These are phyloP conservation scores for Hygrophila difformis DNA, from an alignment of 257 asterid species.

Conservation along the genomic window DNA sequence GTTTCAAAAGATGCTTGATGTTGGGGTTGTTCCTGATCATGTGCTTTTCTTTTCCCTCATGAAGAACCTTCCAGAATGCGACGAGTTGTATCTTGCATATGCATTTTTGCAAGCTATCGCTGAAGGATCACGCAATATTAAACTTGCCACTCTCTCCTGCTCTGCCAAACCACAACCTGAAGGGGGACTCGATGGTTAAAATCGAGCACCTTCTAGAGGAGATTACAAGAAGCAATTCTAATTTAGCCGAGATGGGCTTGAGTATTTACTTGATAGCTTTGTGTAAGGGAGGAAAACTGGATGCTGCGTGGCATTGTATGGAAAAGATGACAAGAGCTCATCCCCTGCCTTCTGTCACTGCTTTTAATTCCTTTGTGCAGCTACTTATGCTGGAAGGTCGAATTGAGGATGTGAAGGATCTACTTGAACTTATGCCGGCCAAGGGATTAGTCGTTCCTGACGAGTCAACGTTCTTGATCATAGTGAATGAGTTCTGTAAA, in stretches of 20 bases:
- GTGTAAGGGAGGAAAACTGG: constrained; percentile 36
- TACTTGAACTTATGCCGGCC: constrained; percentile 41
- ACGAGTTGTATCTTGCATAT: constrained; percentile 34
- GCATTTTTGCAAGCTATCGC: constrained; percentile 42
- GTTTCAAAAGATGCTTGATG: constrained; percentile 30
- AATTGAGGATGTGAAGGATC: constrained; percentile 27
- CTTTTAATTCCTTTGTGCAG: constrained; percentile 50
- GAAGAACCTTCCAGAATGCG: constrained; percentile 32
- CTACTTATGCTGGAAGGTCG: constrained; percentile 35
- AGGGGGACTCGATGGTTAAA: constrained; percentile 22
- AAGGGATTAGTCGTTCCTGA: constrained; percentile 38
- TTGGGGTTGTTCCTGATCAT: constrained; percentile 51
- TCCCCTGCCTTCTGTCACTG: constrained; percentile 34
- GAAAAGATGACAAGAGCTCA: constrained; percentile 35
- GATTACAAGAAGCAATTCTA: constrained; percentile 22
- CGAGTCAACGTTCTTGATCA: constrained; percentile 30
- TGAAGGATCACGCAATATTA: constrained; percentile 27
- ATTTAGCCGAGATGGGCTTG: constrained; percentile 31
- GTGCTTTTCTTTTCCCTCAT: constrained; percentile 45
- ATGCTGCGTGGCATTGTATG: constrained; percentile 32
- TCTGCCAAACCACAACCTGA: constrained; percentile 14
- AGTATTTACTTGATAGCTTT: constrained; percentile 50
- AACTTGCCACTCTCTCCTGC: constrained; percentile 8
- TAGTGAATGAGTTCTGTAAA: constrained; percentile 35
- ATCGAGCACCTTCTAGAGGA: constrained; percentile 39